Evolutionary conservation across 371 early-diverging fungal genomes (phyloP), one percentile per base, ranked within the genome.

Genomic region (Mucor irregularis): DNA sequence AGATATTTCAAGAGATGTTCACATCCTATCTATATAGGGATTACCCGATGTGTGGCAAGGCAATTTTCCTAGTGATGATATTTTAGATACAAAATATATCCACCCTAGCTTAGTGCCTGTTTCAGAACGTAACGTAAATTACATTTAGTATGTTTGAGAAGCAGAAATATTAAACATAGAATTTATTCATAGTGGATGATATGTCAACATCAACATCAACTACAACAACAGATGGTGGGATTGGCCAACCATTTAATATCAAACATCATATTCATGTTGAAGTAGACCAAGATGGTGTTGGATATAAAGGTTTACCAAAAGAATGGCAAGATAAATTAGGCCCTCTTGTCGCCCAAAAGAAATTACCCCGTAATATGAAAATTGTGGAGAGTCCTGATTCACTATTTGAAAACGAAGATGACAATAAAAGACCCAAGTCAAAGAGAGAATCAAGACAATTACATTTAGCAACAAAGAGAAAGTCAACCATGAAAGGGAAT

Each of bases 11-110:
- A n/a, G n/a, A n/a, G n/a, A n/a, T n/a, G n/a, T n/a, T n/a, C n/a
- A n/a, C n/a, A n/a, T n/a, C n/a, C n/a, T n/a, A n/a, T n/a, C n/a
- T n/a, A n/a, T n/a, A n/a, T n/a, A n/a, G n/a, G 75, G 82, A 6
- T 57, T 82, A 37, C 82, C 82, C 17, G 82, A 82, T 53, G 82
- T 82, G 13, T 82, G 82, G 82, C 73, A 76, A 53, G 65, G 62
- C 37, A 68, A 66, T 24, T 66, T 82, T 14, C 80, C 78, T 7
- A 78, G 76, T 29, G 82, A 82, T 59, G 80, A 79, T 59, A 66
- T 80, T 11, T 54, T 82, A 24, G 76, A 82, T 54, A 82, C 82
- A 25, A 65, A 69, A 17, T 76, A 64, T 45, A 71, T 82, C 53
- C 74, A 73, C 37, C 82, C 82, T n/a, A 71, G 69, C 52, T 71